Evolutionary conservation across 148 eudicot species (phyloP).

Genomic region (Limonium bicolor): DNA sequence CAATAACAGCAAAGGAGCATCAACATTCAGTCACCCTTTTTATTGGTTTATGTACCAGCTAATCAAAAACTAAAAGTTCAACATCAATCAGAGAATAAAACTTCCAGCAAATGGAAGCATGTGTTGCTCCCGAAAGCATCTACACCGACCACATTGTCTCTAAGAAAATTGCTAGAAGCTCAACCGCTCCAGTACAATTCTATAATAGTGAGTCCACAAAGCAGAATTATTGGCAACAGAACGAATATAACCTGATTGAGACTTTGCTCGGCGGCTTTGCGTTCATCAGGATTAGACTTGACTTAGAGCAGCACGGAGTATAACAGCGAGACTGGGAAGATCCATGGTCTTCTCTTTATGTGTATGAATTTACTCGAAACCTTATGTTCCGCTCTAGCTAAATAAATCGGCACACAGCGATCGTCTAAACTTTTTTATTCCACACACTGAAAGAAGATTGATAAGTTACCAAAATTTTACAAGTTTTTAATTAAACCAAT

Average conservation of each 20-base stretch:
- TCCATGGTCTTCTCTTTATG: constrained; percentile 30
- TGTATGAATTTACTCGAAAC: not conserved
- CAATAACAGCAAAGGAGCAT: constrained; percentile 4
- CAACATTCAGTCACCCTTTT: too few relatives aligned
- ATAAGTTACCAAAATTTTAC: not conserved
- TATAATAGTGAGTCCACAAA: not conserved
- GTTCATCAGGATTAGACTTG: constrained; percentile 79
- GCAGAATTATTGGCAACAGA: not conserved
- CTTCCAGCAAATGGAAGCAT: not conserved
- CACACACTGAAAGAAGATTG: not conserved
- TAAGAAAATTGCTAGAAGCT: not conserved
- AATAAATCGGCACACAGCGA: too few relatives aligned
- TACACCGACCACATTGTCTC: not conserved
- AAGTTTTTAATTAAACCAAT: not conserved
- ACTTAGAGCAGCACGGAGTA: constrained; percentile 84
- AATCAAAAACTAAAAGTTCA: not conserved
- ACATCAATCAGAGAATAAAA: not conserved
- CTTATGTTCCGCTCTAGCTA: not conserved
- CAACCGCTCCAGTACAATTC: not conserved
- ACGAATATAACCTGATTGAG: constrained; percentile 51
- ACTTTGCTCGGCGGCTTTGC: constrained; percentile 82
- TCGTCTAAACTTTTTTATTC: not conserved
- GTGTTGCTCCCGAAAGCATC: not conserved
- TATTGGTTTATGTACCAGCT: too few relatives aligned
- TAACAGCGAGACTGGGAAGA: constrained; percentile 57